Evolutionary conservation across 2,329 filamentous ascomycete species (phyloP).

Genomic region (Plectosphaerella plurivora): DNA sequence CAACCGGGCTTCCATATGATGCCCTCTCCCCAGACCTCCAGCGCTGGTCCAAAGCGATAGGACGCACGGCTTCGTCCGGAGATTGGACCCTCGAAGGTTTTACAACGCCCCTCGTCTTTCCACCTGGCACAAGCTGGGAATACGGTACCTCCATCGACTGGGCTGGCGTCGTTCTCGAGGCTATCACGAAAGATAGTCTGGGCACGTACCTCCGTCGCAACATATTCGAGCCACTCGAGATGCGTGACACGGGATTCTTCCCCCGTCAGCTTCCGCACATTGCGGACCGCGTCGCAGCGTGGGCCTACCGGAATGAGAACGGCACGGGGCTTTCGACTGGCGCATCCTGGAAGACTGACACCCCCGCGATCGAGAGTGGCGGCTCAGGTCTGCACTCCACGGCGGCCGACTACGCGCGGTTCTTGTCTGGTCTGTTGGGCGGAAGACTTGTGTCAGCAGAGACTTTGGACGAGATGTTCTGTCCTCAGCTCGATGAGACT

Average conservation of each 20-base stretch:
- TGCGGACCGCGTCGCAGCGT: constrained; percentile 14
- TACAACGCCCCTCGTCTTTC: constrained; percentile 36
- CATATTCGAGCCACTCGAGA: constrained; percentile 30
- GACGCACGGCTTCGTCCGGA: constrained; percentile 24
- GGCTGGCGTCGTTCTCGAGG: constrained; percentile 39
- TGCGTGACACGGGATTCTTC: constrained; percentile 31
- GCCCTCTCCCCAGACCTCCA: constrained; percentile 29
- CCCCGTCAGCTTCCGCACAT: constrained; percentile 20
- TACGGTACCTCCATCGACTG: constrained; percentile 45
- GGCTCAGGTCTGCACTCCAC: constrained; percentile 39
- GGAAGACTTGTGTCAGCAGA: constrained; percentile 22
- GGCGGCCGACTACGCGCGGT: constrained; percentile 31
- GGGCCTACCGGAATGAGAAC: constrained; percentile 14
- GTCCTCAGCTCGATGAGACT: constrained; percentile 31
- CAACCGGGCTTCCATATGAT: constrained; percentile 41
- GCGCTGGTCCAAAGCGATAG: constrained; percentile 32
- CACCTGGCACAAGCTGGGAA: constrained; percentile 42
- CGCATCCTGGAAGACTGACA: constrained; percentile 14
- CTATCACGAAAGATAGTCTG: constrained; percentile 28
- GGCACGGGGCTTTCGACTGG: constrained; percentile 14
- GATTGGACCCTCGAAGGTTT: constrained; percentile 30
- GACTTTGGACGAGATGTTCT: constrained; percentile 29
- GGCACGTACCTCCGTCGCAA: constrained; percentile 29
- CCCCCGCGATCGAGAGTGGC: constrained; percentile 33
- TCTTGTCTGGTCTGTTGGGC: constrained; percentile 27